Evolutionary conservation across 495 filamentous ascomycete species (phyloP), one percentile per base, ranked within the genome.

Genomic region (Pyrenula massariospora): DNA sequence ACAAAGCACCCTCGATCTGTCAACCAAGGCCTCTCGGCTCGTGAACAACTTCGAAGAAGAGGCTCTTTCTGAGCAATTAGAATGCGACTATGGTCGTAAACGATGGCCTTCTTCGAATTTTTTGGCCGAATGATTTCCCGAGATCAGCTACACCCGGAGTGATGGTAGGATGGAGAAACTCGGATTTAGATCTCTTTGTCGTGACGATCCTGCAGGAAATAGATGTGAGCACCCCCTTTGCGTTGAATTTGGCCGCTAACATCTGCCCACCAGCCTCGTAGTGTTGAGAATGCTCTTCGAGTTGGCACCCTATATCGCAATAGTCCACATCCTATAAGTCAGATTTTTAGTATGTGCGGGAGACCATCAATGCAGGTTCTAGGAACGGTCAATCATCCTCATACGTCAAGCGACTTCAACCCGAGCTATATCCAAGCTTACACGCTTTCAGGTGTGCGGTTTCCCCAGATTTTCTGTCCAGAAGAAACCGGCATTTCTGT

Each of bases 81-180:
- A 84, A 91, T 89, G 86, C 82, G 85, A 90, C 80, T 75, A 95
- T 88, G 82, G 74, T 82, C 68, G 77, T 75, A 72, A 72, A 75
- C 59, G 87, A 95, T 89, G 88, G 88, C 62, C 75, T 97, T 77
- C 86, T 97, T 82, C 87, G 93, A 70, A 82, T 99, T 74, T 97
- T 99, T 72, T 99, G 93, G 93, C 93, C 93, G 59, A 85, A 86
- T 58, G 91, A 97, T 74, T 82, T 88, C 42, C 76, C 84, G 22
- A 81, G 84, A 65, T 85, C 79, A 22, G 83, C 83, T 54, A 73
- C 77, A 21, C 79, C 86, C 31, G 94, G 94, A 8, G 86, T 94
- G 50, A 83, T 99, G 57, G 87, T 99, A 20, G 93, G 93, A 59
- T 99, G 91, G 89, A 79, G 87, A 59, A 99, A 99, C 65, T 96